Evolutionary conservation across 768 basidiomycete species (phyloP).

Genomic region (Mycena filopes): DNA sequence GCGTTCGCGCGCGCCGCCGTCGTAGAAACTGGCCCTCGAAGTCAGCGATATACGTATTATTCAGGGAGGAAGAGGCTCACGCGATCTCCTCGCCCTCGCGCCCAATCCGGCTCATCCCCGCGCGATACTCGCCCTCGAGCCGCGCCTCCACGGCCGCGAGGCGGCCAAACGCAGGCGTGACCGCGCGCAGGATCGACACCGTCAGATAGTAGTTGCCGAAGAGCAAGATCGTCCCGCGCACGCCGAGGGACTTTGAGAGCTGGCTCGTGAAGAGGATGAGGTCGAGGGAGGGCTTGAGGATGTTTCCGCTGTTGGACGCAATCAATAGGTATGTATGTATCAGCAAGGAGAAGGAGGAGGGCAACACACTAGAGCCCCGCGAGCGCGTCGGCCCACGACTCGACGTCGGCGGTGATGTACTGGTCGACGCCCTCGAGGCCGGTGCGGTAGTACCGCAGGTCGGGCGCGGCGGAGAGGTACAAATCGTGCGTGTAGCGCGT

Average conservation of each 20-base stretch:
- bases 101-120: conserved; percentile 86
- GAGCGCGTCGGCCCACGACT: conserved; percentile 87
- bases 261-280: conserved; percentile 93
- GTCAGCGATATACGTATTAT: background rate
- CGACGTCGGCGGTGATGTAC: conserved; percentile 93
- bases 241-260: conserved; percentile 85
- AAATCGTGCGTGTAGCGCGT: conserved; percentile 93
- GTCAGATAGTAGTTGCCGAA: conserved; percentile 91
- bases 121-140: conserved; percentile 91
- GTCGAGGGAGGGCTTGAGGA: conserved; percentile 93
- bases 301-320: conserved; percentile 73
- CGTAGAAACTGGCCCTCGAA: conserved; percentile 76
- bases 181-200: conserved; percentile 80
- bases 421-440: conserved; percentile 85
- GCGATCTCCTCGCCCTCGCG: conserved; percentile 95
- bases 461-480: conserved; percentile 81
- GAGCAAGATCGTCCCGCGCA: conserved; percentile 83
- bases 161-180: conserved; percentile 92
- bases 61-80: conserved; percentile 49
- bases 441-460: conserved; percentile 76
- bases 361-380: conserved; percentile 84
- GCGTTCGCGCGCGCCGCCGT: conserved; percentile 85
- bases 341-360: background rate
- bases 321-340: background rate
- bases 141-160: conserved; percentile 89